Percentiles rank a stretch among this genome's conserved stretches.
Conservation (phyloP, 2,329 filamentous ascomycete genomes). For the Sporothrix brasiliensis region DNA sequence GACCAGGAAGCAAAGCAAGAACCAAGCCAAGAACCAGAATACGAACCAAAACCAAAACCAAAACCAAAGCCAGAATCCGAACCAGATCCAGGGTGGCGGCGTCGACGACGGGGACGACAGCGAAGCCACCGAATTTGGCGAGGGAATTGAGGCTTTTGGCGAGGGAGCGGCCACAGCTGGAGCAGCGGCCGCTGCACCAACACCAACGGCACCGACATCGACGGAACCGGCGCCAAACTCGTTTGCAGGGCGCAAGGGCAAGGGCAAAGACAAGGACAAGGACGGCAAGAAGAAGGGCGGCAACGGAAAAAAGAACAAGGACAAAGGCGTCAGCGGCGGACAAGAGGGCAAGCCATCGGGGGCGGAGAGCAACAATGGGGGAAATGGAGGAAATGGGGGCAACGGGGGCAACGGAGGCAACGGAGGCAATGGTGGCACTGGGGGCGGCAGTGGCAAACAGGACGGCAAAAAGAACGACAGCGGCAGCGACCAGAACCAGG, state of each 20-base stretch:
- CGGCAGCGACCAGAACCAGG: background rate
- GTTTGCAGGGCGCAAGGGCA: slow-evolving; percentile 21
- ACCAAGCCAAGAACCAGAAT: no score
- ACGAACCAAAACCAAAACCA: no score
- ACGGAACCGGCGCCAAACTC: slow-evolving; percentile 1
- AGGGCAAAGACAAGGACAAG: background rate
- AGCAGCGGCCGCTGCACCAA: background rate
- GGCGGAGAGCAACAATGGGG: background rate
- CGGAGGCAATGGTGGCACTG: background rate
- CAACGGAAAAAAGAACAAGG: slow-evolving; percentile 16
- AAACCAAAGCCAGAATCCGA: no score
- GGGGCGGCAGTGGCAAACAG: slow-evolving; percentile 10
- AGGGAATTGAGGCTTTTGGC: slow-evolving; percentile 3
- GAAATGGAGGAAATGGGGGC: background rate
- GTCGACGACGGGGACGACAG: slow-evolving; percentile 12
- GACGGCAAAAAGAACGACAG: slow-evolving; percentile 17
- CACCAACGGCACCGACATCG: background rate
- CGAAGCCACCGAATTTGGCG: slow-evolving; percentile 18
- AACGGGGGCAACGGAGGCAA: background rate
- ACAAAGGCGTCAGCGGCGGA: background rate
- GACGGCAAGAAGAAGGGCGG: background rate
- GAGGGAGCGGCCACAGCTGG: background rate
- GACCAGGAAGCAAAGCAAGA: no score
- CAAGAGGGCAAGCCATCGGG: background rate
- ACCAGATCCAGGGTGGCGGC: background rate